phyloP scores from a whole-genome alignment of 139 green algal species.

The Closterium sp. region DNA sequence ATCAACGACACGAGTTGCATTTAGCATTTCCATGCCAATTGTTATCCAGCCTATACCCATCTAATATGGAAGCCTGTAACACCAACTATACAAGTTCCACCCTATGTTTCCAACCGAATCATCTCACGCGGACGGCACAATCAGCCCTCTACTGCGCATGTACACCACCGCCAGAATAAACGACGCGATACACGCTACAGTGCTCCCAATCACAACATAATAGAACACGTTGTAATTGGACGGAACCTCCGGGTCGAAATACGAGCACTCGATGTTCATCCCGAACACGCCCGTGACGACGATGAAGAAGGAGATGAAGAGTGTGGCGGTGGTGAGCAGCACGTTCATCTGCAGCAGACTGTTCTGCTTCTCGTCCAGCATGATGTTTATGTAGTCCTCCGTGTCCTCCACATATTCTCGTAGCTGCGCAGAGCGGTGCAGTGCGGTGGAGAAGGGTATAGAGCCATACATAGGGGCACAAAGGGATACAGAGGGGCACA shows the following conservation, averaged over 20 bases:
- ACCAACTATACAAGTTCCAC: too few species aligned
- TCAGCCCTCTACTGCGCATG: background rate
- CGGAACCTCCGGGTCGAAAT: constrained; percentile 14
- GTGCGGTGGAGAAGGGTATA: too few species aligned
- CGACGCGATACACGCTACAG: background rate
- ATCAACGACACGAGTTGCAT: too few species aligned
- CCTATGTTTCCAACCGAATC: background rate
- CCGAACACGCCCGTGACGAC: constrained; percentile 80
- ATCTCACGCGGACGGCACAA: background rate
- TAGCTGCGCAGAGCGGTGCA: constrained; percentile 43
- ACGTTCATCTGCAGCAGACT: constrained; percentile 72
- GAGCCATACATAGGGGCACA: too few species aligned
- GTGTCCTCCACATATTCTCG: constrained; percentile 96
- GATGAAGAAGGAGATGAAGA: constrained; percentile 65
- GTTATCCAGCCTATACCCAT: too few species aligned
- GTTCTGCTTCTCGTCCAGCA: constrained; percentile 80
- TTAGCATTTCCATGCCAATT: too few species aligned
- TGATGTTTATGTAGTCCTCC: constrained; percentile 95
- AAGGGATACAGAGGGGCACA: too few species aligned
- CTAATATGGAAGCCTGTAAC: too few species aligned
- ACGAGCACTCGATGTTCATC: constrained; percentile 78
- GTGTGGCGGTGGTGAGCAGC: constrained; percentile 77
- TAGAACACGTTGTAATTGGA: constrained; percentile 27
- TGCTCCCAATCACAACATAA: constrained; percentile 10
- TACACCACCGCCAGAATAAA: background rate